Evolutionary conservation across 768 basidiomycete species (phyloP), one percentile per base, ranked within the genome.

Genomic region (Boletellus emodensis): DNA sequence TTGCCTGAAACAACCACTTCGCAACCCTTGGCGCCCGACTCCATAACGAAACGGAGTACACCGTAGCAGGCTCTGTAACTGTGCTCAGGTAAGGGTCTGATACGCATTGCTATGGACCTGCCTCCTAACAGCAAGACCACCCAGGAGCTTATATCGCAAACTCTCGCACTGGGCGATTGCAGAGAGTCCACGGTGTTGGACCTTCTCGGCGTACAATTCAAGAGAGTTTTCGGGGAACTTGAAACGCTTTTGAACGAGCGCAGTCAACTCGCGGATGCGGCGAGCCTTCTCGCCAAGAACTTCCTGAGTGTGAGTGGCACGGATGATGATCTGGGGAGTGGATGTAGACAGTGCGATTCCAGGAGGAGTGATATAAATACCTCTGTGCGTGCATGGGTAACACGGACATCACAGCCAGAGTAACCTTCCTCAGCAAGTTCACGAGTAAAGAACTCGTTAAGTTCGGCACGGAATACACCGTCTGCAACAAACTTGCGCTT

Each of bases 21-120:
- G 68, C 94, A 97, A 72, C 96, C 96, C 78, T 99, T 99, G 60
- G 96, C 96, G 62, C 91, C 91, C 52, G 95, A 97, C 77, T 99
- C 96, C 96, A 99, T 99, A 62, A 99, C 94, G 79, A 97, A 99
- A 67, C 96, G 93, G 67, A 99, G 93, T 65, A 99, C 96, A 87
- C 96, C 96, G 72, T 98, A 99, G 78, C 95, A 97, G 42, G 93
- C 93, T 66, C 91, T 93, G 32, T 48, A 32, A 51, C 39, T 20
- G 22, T 47, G 37, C 30, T 48, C 1, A 55, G 49, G 48, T 42
- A 0, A 36, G 30, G 40, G 33, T 6, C 30, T 14, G 20, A 18
- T 26, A 32, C 10, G 14, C 8, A 37, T 30, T n/a, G 20, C 48
- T 17, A 36, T 48, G 33, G 39, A 61, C 86, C 47, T 69, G 91